A percentile compares a stretch with the other conserved stretches of the same genome.
phyloP scores from a whole-genome alignment of 2,329 filamentous ascomycete genomes.

The Bisporella sp. region DNA sequence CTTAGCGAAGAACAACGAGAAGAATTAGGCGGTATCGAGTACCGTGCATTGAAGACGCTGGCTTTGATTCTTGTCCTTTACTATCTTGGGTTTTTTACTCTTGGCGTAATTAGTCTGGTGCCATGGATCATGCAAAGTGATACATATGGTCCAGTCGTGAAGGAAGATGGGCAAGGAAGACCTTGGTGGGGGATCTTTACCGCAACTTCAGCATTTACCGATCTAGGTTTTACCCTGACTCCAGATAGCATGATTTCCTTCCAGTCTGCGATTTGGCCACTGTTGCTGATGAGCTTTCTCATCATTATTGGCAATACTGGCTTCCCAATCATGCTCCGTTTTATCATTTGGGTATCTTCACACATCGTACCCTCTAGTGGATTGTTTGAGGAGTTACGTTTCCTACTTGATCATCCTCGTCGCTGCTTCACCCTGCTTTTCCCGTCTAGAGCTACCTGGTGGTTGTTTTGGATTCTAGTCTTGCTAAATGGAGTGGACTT shows the following conservation, averaged over 20 bases:
- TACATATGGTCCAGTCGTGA: constrained; percentile 60
- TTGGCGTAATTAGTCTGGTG: constrained; percentile 66
- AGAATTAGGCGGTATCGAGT: constrained; percentile 93
- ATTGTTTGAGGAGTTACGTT: constrained; percentile 83
- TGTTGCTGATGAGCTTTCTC: constrained; percentile 75
- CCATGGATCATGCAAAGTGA: constrained; percentile 70
- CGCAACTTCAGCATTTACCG: constrained; percentile 81
- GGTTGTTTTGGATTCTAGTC: constrained; percentile 83
- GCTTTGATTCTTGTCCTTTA: constrained; percentile 72
- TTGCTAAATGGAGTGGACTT: constrained; percentile 78
- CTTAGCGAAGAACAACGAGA: constrained; percentile 87
- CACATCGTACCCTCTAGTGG: constrained; percentile 60
- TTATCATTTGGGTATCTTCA: constrained; percentile 80
- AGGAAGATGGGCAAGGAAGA: constrained; percentile 51
- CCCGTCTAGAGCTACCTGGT: constrained; percentile 86
- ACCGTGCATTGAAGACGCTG: constrained; percentile 82
- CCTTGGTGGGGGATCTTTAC: constrained; percentile 95
- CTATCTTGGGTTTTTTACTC: constrained; percentile 74
- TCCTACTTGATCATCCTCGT: constrained; percentile 88
- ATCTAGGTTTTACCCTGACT: constrained; percentile 88
- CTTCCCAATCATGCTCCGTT: constrained; percentile 89
- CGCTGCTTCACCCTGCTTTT: constrained; percentile 95
- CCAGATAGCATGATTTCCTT: constrained; percentile 94
- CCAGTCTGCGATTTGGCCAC: constrained; percentile 64
- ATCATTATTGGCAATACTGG: constrained; percentile 94